Evolutionary conservation across 257 asterid genomes (phyloP).

Genomic region (Schizonepeta tenuifolia): DNA sequence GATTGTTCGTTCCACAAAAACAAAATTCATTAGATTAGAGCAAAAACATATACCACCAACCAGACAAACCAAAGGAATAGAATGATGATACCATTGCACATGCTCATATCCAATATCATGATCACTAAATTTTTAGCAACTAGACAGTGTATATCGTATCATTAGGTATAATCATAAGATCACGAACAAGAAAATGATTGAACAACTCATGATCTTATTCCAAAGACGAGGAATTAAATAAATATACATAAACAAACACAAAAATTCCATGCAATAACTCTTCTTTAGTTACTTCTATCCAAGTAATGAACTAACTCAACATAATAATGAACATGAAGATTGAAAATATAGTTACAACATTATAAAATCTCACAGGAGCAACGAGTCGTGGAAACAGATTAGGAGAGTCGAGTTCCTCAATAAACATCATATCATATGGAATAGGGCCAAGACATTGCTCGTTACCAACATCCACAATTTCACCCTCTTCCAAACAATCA

Average conservation of each 20-base stretch:
- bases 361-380: slow-evolving; percentile 37
- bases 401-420: slow-evolving; percentile 25
- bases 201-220: neutral
- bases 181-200: too few species aligned
- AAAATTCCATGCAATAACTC: neutral
- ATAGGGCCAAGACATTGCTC: slow-evolving; percentile 68
- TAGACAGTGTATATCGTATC: too few species aligned
- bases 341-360: neutral
- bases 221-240: neutral
- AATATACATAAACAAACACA: neutral
- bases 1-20: slow-evolving; percentile 18
- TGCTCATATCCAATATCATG: too few species aligned
- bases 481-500: slow-evolving; percentile 65
- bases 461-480: slow-evolving; percentile 45
- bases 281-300: neutral
- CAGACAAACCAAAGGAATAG: too few species aligned
- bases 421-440: slow-evolving; percentile 41
- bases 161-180: too few species aligned
- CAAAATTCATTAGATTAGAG: slow-evolving; percentile 28
- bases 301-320: neutral
- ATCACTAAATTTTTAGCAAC: too few species aligned
- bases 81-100: neutral
- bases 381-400: slow-evolving; percentile 15
- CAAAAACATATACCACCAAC: slow-evolving; percentile 1
- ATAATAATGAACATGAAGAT: too few species aligned